Evolutionary conservation across 768 basidiomycete species (phyloP).

Genomic region (Nidula microcarpa): DNA sequence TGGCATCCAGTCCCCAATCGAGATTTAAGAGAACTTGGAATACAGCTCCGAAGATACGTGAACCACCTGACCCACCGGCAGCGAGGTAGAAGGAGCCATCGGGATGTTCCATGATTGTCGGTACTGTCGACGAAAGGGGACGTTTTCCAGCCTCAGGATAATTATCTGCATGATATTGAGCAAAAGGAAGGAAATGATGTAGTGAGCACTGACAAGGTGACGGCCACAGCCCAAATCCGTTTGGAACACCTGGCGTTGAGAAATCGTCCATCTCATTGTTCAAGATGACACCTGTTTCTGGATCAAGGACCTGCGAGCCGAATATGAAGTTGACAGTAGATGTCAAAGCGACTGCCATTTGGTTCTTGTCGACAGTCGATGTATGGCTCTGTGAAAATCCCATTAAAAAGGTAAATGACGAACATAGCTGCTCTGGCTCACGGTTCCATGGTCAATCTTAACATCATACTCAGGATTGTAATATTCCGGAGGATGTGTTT

Average conservation of each 20-base stretch:
- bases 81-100: constrained; percentile 73
- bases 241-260: constrained; percentile 78
- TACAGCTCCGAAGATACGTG: constrained; percentile 76
- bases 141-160: constrained; percentile 88
- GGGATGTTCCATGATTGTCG: constrained; percentile 74
- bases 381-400: constrained; percentile 64
- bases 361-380: constrained; percentile 76
- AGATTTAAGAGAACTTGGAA: constrained; percentile 79
- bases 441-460: constrained; percentile 83
- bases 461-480: constrained; percentile 83
- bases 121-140: constrained; percentile 81
- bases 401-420: too few relatives aligned
- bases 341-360: constrained; percentile 85
- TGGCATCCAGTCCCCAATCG: constrained; percentile 79
- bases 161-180: constrained; percentile 52
- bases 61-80: constrained; percentile 86
- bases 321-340: constrained; percentile 89
- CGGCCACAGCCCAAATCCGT: constrained; percentile 78
- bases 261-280: constrained; percentile 99
- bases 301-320: constrained; percentile 84
- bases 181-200: neutral
- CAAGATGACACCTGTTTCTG: constrained; percentile 82
- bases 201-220: constrained; percentile 60
- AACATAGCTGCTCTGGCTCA: too few relatives aligned
- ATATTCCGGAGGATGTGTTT: constrained; percentile 77